Base-by-base conservation (phyloP, 2,329 filamentous ascomycete genomes). In the Aureobasidium zeae region DNA sequence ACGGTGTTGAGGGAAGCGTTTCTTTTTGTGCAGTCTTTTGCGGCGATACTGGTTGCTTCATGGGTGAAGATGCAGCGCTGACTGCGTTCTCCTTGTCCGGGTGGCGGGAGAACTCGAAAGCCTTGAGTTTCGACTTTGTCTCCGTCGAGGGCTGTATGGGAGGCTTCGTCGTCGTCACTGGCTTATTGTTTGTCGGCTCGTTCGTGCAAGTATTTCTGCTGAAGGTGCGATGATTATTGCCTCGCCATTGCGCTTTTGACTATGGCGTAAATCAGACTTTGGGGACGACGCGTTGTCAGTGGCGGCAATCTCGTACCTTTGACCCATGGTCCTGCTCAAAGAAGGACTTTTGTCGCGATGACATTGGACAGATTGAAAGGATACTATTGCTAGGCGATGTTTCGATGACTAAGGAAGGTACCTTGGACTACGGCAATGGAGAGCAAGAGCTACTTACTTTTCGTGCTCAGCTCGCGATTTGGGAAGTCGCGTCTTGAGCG, bases 1-100 rank as follows among this genome's bases (percentile, higher is more conserved):
- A 71, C 2, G 77, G 76, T 11, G 76, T 80, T 29, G 74, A 75
- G 2, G 76, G 76, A 12, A 64, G 64, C 20, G 63, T 57, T 17
- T 60, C 55, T 20, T 53, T 51, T 41, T 61, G 56, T 3, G 49
- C 50, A 8, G 56, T 42, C 25, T 50, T 49, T 10, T 53, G 52
- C 9, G 52, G 52, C n/a, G 50, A 49, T 7, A 28, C 26, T 1
- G 30, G 21, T 15, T 37, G 19, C 28, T 47, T 31, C 35, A 45
- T 25, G 31, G 42, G 21, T 30, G 36, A 34, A 20, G 48, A 17
- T 13, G 28, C 10, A 30, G 33, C 32, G 22, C 22, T 20, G 24
- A 21, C 17, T 19, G 42, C 13, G n/a, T 47, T 47, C 22, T 47
- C 45, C 38, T 47, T 47, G 36, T 45, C 38, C 12, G 37, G 25